A percentile compares a stretch with the other conserved stretches of the same genome.
Conservation (phyloP, 179 eudicot genomes). For the Nepenthes alata region DNA sequence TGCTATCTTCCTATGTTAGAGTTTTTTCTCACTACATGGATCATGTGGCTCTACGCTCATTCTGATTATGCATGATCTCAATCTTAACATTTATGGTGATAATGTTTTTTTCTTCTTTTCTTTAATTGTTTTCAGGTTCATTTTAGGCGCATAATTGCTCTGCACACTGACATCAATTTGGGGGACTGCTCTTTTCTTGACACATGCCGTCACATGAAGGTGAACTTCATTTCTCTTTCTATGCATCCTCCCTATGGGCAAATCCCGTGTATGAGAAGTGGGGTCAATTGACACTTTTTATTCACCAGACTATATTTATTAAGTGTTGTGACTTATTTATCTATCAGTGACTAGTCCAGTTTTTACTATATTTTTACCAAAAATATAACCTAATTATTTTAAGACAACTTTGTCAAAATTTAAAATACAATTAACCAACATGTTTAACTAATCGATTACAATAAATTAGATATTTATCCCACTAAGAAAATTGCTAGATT, state of each 20-base stretch:
- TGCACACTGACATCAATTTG: conserved; percentile 75
- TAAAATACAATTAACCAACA: too few relatives aligned
- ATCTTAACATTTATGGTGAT: not conserved
- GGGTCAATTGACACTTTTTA: too few relatives aligned
- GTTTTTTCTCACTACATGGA: not conserved
- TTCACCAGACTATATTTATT: too few relatives aligned
- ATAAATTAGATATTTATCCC: too few relatives aligned
- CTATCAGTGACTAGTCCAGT: too few relatives aligned
- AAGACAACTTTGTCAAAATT: too few relatives aligned
- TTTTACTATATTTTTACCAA: too few relatives aligned
- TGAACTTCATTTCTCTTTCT: conserved; percentile 9
- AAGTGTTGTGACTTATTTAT: too few relatives aligned
- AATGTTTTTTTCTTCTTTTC: not conserved
- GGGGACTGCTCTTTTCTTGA: conserved; percentile 97
- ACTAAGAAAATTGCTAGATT: too few relatives aligned
- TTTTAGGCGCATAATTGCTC: conserved; percentile 89
- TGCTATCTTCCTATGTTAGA: not conserved
- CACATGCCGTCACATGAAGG: conserved; percentile 99
- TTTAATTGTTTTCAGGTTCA: conserved; percentile 49
- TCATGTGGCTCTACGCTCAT: too few relatives aligned
- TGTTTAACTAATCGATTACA: too few relatives aligned
- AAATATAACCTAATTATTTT: too few relatives aligned
- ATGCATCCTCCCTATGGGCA: not conserved
- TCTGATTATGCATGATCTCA: not conserved
- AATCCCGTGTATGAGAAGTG: not conserved